These are phyloP conservation scores for Barnettozyma salicaria DNA, from an alignment of 805 yeast genomes.

Conservation along the genomic window DNA sequence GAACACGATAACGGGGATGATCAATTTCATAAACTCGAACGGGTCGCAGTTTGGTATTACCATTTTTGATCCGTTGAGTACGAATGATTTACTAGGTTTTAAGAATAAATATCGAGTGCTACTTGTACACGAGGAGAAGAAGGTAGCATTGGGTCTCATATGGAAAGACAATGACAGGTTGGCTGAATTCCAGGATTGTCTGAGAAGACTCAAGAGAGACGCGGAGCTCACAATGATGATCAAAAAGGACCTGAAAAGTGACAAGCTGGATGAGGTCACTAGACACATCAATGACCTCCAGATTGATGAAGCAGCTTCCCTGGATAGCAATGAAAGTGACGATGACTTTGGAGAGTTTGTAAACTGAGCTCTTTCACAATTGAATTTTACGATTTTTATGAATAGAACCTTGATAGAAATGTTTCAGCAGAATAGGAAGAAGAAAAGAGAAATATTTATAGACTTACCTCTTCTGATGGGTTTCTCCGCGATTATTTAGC, in stretches of 20 bases:
- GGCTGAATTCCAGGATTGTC: constrained; percentile 1
- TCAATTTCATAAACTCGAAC: constrained; percentile 16
- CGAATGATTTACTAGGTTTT: constrained; percentile 2
- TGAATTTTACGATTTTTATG: too few relatives aligned
- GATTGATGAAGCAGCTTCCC: too few relatives aligned
- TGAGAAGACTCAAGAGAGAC: constrained; percentile 4
- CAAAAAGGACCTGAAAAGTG: not conserved
- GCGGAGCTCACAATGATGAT: constrained; percentile 2
- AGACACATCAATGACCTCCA: too few relatives aligned
- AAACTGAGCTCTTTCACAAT: not conserved
- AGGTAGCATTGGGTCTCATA: constrained; percentile 38
- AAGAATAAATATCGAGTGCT: constrained; percentile 31
- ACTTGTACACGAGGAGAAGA: constrained; percentile 27
- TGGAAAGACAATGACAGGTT: constrained; percentile 1
- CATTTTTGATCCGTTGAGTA: constrained; percentile 22
- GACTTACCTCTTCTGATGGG: too few relatives aligned
- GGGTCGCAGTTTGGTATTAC: constrained; percentile 32
- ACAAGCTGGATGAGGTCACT: not conserved
- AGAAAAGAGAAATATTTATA: too few relatives aligned
- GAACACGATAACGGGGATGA: constrained; percentile 7
- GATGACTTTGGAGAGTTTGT: constrained; percentile 27
- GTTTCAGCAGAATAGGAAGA: too few relatives aligned
- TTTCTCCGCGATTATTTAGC: too few relatives aligned
- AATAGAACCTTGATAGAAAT: too few relatives aligned
- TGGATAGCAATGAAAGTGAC: constrained; percentile 12